Conservation (phyloP, 2,329 filamentous ascomycete species). For the Stachybotrys elegans region DNA sequence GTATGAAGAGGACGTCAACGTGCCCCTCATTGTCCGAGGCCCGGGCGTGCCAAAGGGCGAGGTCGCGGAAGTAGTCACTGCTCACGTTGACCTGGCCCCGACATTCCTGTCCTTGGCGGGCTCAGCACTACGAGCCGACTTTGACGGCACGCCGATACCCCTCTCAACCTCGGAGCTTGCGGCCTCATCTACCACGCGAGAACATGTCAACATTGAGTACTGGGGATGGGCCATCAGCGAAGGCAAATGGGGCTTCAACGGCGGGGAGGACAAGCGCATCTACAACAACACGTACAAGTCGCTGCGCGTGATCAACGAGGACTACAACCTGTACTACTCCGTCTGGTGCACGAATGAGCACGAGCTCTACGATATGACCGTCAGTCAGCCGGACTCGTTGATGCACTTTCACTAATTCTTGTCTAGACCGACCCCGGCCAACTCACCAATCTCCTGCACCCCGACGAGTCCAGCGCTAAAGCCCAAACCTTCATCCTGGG, state of each 20-base stretch:
- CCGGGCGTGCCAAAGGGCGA: conserved; percentile 35
- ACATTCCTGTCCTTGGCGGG: conserved; percentile 39
- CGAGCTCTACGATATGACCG: conserved; percentile 47
- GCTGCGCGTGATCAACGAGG: conserved; percentile 37
- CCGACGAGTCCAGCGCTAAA: conserved; percentile 7
- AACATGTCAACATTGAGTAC: conserved; percentile 49
- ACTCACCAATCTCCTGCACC: conserved; percentile 21
- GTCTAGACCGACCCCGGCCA: conserved; percentile 45
- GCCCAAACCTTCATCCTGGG: conserved; percentile 21
- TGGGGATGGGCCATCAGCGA: conserved; percentile 38
- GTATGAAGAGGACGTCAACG: conserved; percentile 45
- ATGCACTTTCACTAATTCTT: background rate
- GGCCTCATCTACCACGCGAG: conserved; percentile 17
- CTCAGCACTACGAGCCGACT: conserved; percentile 33
- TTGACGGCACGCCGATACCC: conserved; percentile 46
- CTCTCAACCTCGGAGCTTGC: conserved; percentile 14
- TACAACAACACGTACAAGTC: conserved; percentile 50
- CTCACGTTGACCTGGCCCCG: conserved; percentile 50
- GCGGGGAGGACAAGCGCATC: conserved; percentile 13
- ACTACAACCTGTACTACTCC: conserved; percentile 50
- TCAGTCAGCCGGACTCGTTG: conserved; percentile 19
- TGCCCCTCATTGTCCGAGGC: conserved; percentile 44
- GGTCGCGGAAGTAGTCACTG: conserved; percentile 34
- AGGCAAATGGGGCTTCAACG: conserved; percentile 16
- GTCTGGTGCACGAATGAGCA: conserved; percentile 49